Conservation (phyloP, 1,284 basidiomycete species). For the Ganoderma lucidum region DNA sequence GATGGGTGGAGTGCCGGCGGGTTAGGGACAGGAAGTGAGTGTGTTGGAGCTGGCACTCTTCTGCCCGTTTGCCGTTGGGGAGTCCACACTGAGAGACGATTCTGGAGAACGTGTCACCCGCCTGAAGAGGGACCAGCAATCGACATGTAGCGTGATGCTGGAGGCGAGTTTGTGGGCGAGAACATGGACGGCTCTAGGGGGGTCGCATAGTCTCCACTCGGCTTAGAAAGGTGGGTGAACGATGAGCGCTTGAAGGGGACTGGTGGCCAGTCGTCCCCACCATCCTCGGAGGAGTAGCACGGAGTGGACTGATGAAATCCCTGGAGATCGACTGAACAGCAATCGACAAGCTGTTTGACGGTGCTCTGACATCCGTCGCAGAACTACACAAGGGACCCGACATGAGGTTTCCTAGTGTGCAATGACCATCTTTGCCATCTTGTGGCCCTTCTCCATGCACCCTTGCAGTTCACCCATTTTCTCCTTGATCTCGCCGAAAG, state of each 20-base stretch:
- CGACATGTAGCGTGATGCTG: constrained; percentile 49
- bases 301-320: constrained; percentile 45
- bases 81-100: constrained; percentile 37
- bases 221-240: constrained; percentile 76
- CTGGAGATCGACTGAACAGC: constrained; percentile 42
- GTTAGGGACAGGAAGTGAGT: constrained; percentile 43
- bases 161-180: constrained; percentile 70
- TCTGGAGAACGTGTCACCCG: constrained; percentile 29
- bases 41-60: constrained; percentile 37
- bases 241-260: constrained; percentile 38
- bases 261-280: constrained; percentile 70
- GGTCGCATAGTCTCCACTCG: constrained; percentile 80
- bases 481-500: constrained; percentile 63
- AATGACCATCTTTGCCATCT: constrained; percentile 75
- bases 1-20: constrained; percentile 45
- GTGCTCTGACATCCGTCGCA: constrained; percentile 49
- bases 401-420: constrained; percentile 59
- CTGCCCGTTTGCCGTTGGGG: constrained; percentile 20
- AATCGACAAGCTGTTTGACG: constrained; percentile 42
- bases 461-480: constrained; percentile 76
- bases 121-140: constrained; percentile 40
- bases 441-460: constrained; percentile 74
- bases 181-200: constrained; percentile 57
- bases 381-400: constrained; percentile 58
- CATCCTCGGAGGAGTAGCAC: constrained; percentile 51